These are phyloP conservation scores for Phytopythium kandeliae DNA, from an alignment of 352 stramenopile species.

Conservation along the genomic window DNA sequence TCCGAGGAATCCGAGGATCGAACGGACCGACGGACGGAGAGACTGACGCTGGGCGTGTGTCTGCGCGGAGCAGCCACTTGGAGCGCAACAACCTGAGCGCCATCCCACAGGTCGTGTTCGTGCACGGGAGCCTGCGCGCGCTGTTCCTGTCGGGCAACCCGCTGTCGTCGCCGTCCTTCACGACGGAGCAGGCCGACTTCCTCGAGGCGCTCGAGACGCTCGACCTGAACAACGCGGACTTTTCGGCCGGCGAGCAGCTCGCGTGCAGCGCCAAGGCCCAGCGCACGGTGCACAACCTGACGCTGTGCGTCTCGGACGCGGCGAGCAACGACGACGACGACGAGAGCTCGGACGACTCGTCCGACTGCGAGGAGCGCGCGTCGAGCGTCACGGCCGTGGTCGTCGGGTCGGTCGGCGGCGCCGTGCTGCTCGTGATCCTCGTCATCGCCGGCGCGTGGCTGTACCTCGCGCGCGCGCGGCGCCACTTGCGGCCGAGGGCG, in stretches of 20 bases:
- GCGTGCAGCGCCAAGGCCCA: constrained; percentile 17
- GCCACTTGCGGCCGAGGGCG: not conserved
- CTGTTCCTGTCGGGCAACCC: constrained; percentile 46
- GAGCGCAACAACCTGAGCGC: constrained; percentile 44
- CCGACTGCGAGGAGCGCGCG: not conserved
- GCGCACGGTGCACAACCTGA: constrained; percentile 20
- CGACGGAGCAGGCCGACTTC: constrained; percentile 22
- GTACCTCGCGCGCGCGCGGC: constrained; percentile 7
- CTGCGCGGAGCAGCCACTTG: constrained; percentile 43
- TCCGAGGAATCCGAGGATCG: too few species aligned
- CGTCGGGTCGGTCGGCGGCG: constrained; percentile 33
- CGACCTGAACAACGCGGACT: constrained; percentile 30
- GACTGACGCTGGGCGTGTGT: too few species aligned
- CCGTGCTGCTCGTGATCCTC: constrained; percentile 21
- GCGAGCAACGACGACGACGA: constrained; percentile 8
- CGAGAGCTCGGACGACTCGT: constrained; percentile 3
- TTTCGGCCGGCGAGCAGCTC: constrained; percentile 13
- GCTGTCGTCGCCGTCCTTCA: constrained; percentile 31
- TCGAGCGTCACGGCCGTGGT: constrained; percentile 15
- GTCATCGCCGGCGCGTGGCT: constrained; percentile 16
- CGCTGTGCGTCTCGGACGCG: constrained; percentile 20
- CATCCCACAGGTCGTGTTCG: constrained; percentile 42
- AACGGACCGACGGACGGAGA: too few species aligned
- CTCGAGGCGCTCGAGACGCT: constrained; percentile 19
- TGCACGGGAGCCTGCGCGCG: constrained; percentile 30